phyloP scores from a whole-genome alignment of 2,329 filamentous ascomycete species.

The Diplocarpon rosae region DNA sequence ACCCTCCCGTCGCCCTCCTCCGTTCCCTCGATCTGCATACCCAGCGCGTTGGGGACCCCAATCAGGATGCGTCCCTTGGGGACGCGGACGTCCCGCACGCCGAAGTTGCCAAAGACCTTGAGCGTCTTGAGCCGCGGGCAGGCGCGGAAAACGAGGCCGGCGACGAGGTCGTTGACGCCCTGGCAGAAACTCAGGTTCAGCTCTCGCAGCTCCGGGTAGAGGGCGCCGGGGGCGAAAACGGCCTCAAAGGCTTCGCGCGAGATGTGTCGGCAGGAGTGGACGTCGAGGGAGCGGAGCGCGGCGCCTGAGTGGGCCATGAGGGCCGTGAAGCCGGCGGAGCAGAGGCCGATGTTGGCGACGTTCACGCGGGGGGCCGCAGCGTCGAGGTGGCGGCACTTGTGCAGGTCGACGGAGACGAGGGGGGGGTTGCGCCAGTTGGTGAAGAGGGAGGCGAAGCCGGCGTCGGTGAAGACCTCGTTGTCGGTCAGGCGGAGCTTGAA shows the following conservation, averaged over 20 bases:
- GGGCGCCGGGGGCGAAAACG: slow-evolving; percentile 51
- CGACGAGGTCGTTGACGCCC: slow-evolving; percentile 51
- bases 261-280: slow-evolving; percentile 81
- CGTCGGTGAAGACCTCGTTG: slow-evolving; percentile 65
- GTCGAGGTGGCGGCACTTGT: slow-evolving; percentile 68
- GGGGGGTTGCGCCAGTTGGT: slow-evolving; percentile 63
- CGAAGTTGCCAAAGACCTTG: slow-evolving; percentile 57
- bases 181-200: slow-evolving; percentile 72
- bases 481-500: slow-evolving; percentile 72
- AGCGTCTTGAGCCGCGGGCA: slow-evolving; percentile 50
- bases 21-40: slow-evolving; percentile 47
- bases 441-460: slow-evolving; percentile 63
- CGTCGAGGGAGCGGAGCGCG: slow-evolving; percentile 54
- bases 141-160: slow-evolving; percentile 51
- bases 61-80: slow-evolving; percentile 45
- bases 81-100: slow-evolving; percentile 42
- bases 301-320: slow-evolving; percentile 75
- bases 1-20: slow-evolving; percentile 20
- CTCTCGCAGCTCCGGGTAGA: slow-evolving; percentile 57
- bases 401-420: slow-evolving; percentile 61
- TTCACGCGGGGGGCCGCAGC: slow-evolving; percentile 56
- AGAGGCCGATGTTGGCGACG: slow-evolving; percentile 58
- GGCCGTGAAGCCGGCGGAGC: slow-evolving; percentile 62
- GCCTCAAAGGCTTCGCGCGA: slow-evolving; percentile 58
- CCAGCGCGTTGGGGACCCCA: slow-evolving; percentile 46